These are phyloP conservation scores for Candida silvatica DNA, from an alignment of 805 yeast species.

Conservation along the genomic window DNA sequence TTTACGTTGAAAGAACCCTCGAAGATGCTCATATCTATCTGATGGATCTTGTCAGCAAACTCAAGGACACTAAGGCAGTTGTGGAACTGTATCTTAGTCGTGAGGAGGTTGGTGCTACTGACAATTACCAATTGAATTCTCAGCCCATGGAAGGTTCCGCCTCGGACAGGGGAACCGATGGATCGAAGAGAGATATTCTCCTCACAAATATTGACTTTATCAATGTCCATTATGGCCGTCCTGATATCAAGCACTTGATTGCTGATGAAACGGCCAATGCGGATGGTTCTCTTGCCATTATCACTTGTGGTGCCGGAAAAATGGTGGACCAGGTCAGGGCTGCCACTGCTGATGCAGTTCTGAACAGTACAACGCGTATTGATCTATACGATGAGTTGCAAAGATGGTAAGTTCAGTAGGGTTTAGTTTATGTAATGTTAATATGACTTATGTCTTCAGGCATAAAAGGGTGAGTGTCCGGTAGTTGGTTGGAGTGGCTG, in stretches of 20 bases:
- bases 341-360: constrained; percentile 34
- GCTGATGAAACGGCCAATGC: neutral
- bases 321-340: constrained; percentile 45
- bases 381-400: constrained; percentile 73
- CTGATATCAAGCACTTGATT: constrained; percentile 2
- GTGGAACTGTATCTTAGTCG: constrained; percentile 29
- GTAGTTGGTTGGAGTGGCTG: no score
- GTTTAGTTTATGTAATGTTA: no score
- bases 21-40: constrained; percentile 37
- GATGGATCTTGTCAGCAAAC: constrained; percentile 25
- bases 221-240: constrained; percentile 2
- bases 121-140: constrained; percentile 1
- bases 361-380: constrained; percentile 37
- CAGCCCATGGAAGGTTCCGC: no score
- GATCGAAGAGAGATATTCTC: no score
- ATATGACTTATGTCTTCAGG: no score
- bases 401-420: constrained; percentile 65
- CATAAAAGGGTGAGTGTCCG: no score
- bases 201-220: constrained; percentile 1
- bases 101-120: constrained; percentile 1
- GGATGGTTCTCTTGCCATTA: constrained; percentile 30
- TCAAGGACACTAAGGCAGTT: constrained; percentile 20
- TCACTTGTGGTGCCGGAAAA: constrained; percentile 37
- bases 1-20: constrained; percentile 53
- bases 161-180: no score